phyloP scores from a whole-genome alignment of 345 rosid species.

The Lepidium aucheri region DNA sequence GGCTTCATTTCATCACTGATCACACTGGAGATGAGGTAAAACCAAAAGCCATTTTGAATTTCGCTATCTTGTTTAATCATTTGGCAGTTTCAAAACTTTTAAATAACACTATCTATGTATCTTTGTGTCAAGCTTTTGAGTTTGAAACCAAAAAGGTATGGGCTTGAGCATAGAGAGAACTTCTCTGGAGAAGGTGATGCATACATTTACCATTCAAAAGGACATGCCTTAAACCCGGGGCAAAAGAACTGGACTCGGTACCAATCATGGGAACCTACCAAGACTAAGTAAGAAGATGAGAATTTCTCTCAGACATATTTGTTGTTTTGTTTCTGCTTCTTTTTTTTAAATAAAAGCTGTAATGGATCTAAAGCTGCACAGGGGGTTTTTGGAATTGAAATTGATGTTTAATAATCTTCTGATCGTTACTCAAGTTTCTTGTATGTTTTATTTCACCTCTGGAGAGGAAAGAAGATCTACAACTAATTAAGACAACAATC shows the following conservation, averaged over 20 bases:
- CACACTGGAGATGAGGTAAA: conserved; percentile 94
- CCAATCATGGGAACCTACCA: conserved; percentile 83
- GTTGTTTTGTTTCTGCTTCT: conserved; percentile 1
- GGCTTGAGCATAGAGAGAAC: conserved; percentile 81
- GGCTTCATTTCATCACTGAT: conserved; percentile 92
- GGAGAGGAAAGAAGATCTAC: not conserved
- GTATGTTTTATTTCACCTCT: not conserved
- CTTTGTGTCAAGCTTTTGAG: conserved; percentile 57
- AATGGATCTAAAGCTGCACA: conserved; percentile 16
- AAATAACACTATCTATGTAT: not conserved
- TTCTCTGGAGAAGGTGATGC: conserved; percentile 86
- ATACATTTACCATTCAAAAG: conserved; percentile 85
- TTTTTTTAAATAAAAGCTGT: conserved; percentile 15
- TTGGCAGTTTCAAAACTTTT: not conserved
- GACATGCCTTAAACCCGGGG: conserved; percentile 85
- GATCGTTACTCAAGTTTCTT: not conserved
- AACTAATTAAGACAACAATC: no score
- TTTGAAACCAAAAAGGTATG: conserved; percentile 87
- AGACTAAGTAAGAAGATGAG: conserved; percentile 35
- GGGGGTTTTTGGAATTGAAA: not conserved
- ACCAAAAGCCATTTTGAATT: not conserved
- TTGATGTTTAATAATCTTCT: not conserved
- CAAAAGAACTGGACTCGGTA: conserved; percentile 94
- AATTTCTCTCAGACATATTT: conserved; percentile 6
- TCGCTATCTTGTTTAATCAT: not conserved